Evolutionary conservation across 768 basidiomycete species (phyloP), one percentile per base, ranked within the genome.

Genomic region (Leucocoprinus sp.): DNA sequence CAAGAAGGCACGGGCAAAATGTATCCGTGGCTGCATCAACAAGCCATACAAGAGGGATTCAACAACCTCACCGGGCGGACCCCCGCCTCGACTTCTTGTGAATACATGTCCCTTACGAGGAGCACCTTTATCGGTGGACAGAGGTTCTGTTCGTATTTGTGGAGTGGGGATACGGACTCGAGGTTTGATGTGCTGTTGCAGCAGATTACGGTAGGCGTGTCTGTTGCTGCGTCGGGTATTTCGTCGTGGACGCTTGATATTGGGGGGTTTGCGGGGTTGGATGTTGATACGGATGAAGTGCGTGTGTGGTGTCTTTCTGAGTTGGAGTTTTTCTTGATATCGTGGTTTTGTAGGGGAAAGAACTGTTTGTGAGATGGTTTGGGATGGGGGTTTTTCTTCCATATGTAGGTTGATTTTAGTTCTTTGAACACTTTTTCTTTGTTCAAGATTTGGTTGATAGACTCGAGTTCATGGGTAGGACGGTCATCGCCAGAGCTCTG

Each of bases 11-110:
- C 56, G 19, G 64, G 64, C 4, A 66, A 66, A 48, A 62, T 64
- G 60, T 66, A 66, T 41, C 63, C 64, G 1, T 66, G 61, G 61
- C 48, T 64, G n/a, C 64, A 66, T 34, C 62, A 66, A 43, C 62
- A 64, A 52, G 64, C 62, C 14, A 66, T 66, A 31, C 52, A 66
- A 15, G 64, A 66, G 50, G 60, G 61, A 8, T 55, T 64, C 38
- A 53, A 54, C n/a, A 66, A 66, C 44, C 55, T 66, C 2, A 66
- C 63, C 3, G 54, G 42, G 15, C 38, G 51, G 1, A 47, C 54
- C 22, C 47, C 44, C 7, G 17, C 49, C 6, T 27, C 51, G 11
- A 60, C 57, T 2, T 51, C 57, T 5, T 64, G 64, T 45, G 51
- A 64, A 35, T 59, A 56, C 37, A 64, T 66, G 63, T 64, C 63